Conservation (phyloP, 768 basidiomycete species). For the Suillus bovinus region DNA sequence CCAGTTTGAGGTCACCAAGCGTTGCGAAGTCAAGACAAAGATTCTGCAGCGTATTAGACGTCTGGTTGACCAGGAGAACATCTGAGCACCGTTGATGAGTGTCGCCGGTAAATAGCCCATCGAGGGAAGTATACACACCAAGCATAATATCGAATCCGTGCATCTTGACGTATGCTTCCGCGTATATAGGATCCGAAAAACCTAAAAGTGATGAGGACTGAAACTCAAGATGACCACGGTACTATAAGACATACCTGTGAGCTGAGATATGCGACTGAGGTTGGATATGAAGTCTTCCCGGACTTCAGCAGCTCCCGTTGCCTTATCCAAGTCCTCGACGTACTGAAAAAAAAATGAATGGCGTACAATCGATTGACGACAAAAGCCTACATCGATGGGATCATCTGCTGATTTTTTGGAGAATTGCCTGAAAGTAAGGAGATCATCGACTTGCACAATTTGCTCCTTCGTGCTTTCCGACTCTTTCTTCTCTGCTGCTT, state of each 20-base stretch:
- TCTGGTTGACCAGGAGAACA: constrained; percentile 96
- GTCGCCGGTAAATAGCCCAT: not conserved
- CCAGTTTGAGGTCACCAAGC: constrained; percentile 93
- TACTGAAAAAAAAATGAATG: constrained; percentile 47
- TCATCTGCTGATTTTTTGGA: constrained; percentile 88
- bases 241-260: constrained; percentile 63
- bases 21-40: constrained; percentile 97
- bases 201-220: constrained; percentile 43
- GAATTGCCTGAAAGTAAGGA: constrained; percentile 92
- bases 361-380: not conserved
- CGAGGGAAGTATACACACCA: constrained; percentile 43
- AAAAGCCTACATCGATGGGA: constrained; percentile 59
- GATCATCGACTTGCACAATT: constrained; percentile 90
- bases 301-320: constrained; percentile 81
- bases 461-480: constrained; percentile 65
- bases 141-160: constrained; percentile 96
- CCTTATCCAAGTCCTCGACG: constrained; percentile 80
- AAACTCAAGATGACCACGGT: not conserved
- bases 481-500: constrained; percentile 88
- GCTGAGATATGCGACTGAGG: constrained; percentile 87
- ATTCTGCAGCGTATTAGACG: constrained; percentile 90
- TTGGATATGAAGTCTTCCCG: constrained; percentile 95
- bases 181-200: constrained; percentile 98
- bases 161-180: constrained; percentile 96
- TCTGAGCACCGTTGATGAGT: constrained; percentile 44